Evolutionary conservation across 2,329 filamentous ascomycete genomes (phyloP).

Genomic region (Cladosporium sp.): DNA sequence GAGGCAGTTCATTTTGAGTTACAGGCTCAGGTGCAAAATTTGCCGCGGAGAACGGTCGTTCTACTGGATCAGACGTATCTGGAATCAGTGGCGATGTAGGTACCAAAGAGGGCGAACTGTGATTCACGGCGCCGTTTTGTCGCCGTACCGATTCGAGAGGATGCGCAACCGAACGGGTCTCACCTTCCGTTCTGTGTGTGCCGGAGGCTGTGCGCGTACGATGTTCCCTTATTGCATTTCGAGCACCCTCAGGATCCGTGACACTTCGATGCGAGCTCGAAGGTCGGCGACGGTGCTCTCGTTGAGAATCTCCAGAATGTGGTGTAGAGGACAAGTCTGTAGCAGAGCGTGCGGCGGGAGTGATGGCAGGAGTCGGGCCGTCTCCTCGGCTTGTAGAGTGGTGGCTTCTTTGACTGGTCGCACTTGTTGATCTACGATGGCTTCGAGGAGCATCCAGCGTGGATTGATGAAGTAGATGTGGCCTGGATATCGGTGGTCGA

Average conservation of each 20-base stretch:
- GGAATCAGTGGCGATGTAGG: constrained; percentile 8
- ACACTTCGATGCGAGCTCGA: constrained; percentile 42
- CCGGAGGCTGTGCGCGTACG: constrained; percentile 16
- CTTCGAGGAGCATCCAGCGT: constrained; percentile 27
- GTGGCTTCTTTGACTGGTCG: constrained; percentile 24
- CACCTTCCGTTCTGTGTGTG: background rate
- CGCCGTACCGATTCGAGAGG: constrained; percentile 16
- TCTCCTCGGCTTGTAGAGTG: constrained; percentile 35
- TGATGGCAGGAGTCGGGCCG: constrained; percentile 39
- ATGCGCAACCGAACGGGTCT: constrained; percentile 4
- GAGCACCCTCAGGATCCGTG: constrained; percentile 31
- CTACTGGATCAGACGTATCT: constrained; percentile 10
- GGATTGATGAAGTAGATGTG: constrained; percentile 41
- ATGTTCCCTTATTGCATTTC: background rate
- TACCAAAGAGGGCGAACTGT: constrained; percentile 19
- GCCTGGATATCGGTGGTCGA: constrained; percentile 42
- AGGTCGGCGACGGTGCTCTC: constrained; percentile 31
- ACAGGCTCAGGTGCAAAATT: constrained; percentile 27
- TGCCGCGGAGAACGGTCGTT: constrained; percentile 20
- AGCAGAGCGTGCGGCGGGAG: constrained; percentile 57
- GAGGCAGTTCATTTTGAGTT: background rate
- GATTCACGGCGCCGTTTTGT: constrained; percentile 14
- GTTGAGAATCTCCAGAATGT: constrained; percentile 24
- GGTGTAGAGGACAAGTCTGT: constrained; percentile 53
- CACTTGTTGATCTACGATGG: constrained; percentile 43